A percentile compares a stretch with the other conserved stretches of the same genome.
phyloP scores from a whole-genome alignment of 257 asterid genomes.

The Linderniella brevidens region DNA sequence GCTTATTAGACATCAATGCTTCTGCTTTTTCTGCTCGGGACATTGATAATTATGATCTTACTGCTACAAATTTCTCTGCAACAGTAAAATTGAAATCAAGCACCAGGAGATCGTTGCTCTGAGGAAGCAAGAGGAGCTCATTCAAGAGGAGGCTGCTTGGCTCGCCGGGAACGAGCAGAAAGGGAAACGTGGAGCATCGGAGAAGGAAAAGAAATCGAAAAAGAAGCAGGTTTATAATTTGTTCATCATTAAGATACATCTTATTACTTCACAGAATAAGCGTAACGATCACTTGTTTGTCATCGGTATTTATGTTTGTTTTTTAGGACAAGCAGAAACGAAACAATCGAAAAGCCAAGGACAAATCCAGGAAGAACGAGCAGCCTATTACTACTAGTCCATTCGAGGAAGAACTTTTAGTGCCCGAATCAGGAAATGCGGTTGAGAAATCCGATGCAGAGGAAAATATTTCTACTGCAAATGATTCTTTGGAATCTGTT shows the following conservation, averaged over 20 bases:
- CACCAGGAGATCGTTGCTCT: slow-evolving; percentile 83
- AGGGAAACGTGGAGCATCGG: slow-evolving; percentile 42
- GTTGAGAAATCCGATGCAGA: slow-evolving; percentile 28
- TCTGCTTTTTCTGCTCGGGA: background rate
- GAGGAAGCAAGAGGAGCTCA: slow-evolving; percentile 89
- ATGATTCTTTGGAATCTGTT: slow-evolving; percentile 53
- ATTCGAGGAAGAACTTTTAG: slow-evolving; percentile 13
- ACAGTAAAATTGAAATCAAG: slow-evolving; percentile 71
- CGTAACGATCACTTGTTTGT: background rate
- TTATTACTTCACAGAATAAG: background rate
- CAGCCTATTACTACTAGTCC: slow-evolving; percentile 22
- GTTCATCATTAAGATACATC: background rate
- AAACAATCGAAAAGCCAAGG: slow-evolving; percentile 26
- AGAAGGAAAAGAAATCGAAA: slow-evolving; percentile 51
- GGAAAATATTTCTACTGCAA: slow-evolving; percentile 58
- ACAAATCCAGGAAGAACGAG: slow-evolving; percentile 35
- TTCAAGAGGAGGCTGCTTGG: slow-evolving; percentile 90
- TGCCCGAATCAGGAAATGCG: slow-evolving; percentile 12
- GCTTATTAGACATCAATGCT: background rate
- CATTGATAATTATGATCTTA: background rate
- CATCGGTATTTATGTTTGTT: background rate
- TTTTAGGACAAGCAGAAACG: slow-evolving; percentile 9
- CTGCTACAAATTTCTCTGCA: slow-evolving; percentile 1
- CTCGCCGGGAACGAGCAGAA: slow-evolving; percentile 63
- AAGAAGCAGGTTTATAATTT: slow-evolving; percentile 39